phyloP scores from a whole-genome alignment of 805 yeast genomes.

The Yamadazyma ubonensis region DNA sequence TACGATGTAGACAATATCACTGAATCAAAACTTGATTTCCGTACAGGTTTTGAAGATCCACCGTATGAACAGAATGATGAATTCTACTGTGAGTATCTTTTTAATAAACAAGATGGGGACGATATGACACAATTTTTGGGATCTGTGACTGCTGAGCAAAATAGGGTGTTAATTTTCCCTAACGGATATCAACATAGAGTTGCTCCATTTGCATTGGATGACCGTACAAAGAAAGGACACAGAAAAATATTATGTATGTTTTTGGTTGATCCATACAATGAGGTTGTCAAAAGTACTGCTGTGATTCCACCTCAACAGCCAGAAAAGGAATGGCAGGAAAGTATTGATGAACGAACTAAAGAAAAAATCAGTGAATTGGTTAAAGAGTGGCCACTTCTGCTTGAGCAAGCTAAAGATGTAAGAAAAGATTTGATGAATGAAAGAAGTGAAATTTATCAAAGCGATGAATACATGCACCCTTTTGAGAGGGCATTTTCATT shows the following conservation, averaged over 20 bases:
- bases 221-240: slow-evolving; percentile 34
- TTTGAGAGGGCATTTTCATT: slow-evolving; percentile 25
- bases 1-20: slow-evolving; percentile 41
- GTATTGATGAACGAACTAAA: neutral
- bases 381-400: slow-evolving; percentile 18
- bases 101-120: slow-evolving; percentile 31
- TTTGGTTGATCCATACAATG: slow-evolving; percentile 35
- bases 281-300: slow-evolving; percentile 25
- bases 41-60: slow-evolving; percentile 30
- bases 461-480: slow-evolving; percentile 15
- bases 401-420: slow-evolving; percentile 24
- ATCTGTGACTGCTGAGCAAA: slow-evolving; percentile 22
- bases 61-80: slow-evolving; percentile 35
- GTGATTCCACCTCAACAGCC: slow-evolving; percentile 40
- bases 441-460: slow-evolving; percentile 18
- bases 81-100: slow-evolving; percentile 22
- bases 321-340: slow-evolving; percentile 7
- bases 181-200: slow-evolving; percentile 41
- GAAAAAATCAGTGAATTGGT: neutral
- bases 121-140: slow-evolving; percentile 25
- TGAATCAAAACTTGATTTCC: slow-evolving; percentile 32
- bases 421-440: slow-evolving; percentile 33
- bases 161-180: slow-evolving; percentile 36
- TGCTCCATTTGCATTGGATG: slow-evolving; percentile 35
- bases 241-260: slow-evolving; percentile 42